These are phyloP conservation scores for Ustilago sp. DNA, from an alignment of 1,284 basidiomycete genomes.

Conservation along the genomic window DNA sequence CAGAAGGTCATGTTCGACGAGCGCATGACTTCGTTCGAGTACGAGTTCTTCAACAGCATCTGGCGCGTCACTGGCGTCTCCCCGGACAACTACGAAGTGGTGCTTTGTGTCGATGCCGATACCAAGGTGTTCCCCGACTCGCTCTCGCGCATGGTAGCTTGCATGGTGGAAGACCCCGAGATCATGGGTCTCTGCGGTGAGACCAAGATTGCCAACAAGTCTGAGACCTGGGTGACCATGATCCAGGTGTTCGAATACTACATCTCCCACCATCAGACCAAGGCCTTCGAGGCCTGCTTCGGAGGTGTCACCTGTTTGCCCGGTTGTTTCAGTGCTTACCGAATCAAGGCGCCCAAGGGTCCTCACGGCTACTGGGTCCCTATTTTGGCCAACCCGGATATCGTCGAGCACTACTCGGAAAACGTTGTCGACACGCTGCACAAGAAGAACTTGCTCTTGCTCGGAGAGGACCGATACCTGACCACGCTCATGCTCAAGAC, in stretches of 20 bases:
- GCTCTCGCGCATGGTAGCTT: conserved; percentile 71
- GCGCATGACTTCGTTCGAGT: conserved; percentile 72
- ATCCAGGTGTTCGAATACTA: conserved; percentile 91
- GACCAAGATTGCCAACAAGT: conserved; percentile 72
- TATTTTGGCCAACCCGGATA: conserved; percentile 71
- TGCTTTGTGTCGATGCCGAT: conserved; percentile 72
- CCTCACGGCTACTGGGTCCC: conserved; percentile 72
- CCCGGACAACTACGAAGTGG: conserved; percentile 71
- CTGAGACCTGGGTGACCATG: conserved; percentile 72
- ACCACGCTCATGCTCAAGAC: conserved; percentile 72
- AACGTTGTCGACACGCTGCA: conserved; percentile 72
- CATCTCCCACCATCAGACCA: conserved; percentile 94
- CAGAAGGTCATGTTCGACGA: conserved; percentile 73
- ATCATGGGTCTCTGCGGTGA: conserved; percentile 73
- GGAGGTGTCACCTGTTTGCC: conserved; percentile 72
- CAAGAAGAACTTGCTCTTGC: conserved; percentile 72
- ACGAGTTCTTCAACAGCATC: conserved; percentile 72
- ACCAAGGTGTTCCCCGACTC: conserved; percentile 72
- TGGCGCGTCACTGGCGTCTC: conserved; percentile 72
- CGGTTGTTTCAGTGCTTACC: conserved; percentile 72
- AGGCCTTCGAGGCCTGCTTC: conserved; percentile 71
- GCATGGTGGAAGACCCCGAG: conserved; percentile 72
- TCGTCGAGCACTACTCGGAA: conserved; percentile 72
- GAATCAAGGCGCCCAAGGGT: conserved; percentile 72
- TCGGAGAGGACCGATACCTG: conserved; percentile 72